Evolutionary conservation across 495 filamentous ascomycete species (phyloP).

Genomic region (Penicillium crystallinum): DNA sequence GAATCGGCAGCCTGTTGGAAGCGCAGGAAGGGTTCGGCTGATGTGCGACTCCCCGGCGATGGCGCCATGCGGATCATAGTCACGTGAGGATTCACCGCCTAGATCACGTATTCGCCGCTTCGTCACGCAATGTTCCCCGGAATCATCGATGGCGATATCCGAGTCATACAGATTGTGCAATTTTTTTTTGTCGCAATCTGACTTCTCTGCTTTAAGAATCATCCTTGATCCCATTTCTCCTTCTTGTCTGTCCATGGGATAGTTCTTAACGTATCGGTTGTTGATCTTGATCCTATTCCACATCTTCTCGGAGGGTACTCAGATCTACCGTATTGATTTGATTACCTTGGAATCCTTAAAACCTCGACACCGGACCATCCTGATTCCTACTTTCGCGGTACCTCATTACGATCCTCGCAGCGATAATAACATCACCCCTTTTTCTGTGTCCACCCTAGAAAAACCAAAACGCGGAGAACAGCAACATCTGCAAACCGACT

Average conservation of each 20-base stretch:
- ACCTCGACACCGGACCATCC: neutral
- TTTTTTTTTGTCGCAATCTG: neutral
- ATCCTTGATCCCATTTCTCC: neutral
- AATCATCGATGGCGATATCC: conserved; percentile 2
- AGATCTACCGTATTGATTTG: neutral
- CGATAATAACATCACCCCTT: neutral
- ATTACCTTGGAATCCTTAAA: too few species aligned
- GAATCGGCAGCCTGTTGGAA: neutral
- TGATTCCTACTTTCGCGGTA: neutral
- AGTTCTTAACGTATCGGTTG: too few species aligned
- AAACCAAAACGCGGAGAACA: neutral
- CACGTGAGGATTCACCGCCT: conserved; percentile 1
- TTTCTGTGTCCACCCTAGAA: neutral
- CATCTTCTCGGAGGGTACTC: conserved; percentile 1
- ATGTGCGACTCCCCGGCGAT: conserved; percentile 1
- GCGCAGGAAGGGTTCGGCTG: neutral
- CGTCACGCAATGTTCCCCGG: neutral
- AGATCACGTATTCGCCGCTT: conserved; percentile 1
- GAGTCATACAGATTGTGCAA: conserved; percentile 5
- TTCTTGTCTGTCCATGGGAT: neutral
- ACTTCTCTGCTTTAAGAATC: neutral
- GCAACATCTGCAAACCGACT: neutral
- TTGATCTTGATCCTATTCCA: neutral
- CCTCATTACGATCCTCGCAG: neutral
- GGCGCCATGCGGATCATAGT: conserved; percentile 2